Percentiles rank a stretch among this genome's conserved stretches.
phyloP scores from a whole-genome alignment of 305 asterid genomes.

The Vinca major region DNA sequence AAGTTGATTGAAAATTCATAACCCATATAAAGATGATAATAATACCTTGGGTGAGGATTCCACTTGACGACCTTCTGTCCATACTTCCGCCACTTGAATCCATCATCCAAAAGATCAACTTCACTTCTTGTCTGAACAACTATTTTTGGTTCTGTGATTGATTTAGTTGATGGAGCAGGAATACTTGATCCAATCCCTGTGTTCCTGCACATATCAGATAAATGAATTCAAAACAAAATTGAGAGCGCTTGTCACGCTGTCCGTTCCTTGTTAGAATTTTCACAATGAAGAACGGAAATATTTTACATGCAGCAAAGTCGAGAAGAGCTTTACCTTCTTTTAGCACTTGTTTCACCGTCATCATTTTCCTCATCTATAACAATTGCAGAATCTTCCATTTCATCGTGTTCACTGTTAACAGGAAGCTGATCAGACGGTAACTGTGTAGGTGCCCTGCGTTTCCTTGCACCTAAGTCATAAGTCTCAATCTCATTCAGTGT shows the following conservation, averaged over 20 bases:
- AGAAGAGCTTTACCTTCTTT: conserved; percentile 45
- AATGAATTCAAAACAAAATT: not conserved
- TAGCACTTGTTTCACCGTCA: conserved; percentile 54
- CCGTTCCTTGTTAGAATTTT: not conserved
- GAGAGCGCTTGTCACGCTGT: not conserved
- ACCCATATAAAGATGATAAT: conserved; percentile 2
- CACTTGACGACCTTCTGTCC: conserved; percentile 97
- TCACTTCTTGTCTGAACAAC: conserved; percentile 92
- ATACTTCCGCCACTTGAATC: conserved; percentile 86
- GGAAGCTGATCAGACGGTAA: conserved; percentile 24
- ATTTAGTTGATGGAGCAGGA: conserved; percentile 43
- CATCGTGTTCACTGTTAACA: conserved; percentile 23
- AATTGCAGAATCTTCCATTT: conserved; percentile 29
- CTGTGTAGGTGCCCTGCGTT: conserved; percentile 21
- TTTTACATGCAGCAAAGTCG: not conserved
- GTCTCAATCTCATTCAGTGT: conserved; percentile 21
- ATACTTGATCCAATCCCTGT: conserved; percentile 27
- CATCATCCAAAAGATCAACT: conserved; percentile 85
- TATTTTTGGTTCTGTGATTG: conserved; percentile 70
- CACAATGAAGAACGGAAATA: not conserved
- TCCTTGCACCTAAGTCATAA: conserved; percentile 21
- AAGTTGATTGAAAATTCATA: not conserved
- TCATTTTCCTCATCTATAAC: conserved; percentile 39
- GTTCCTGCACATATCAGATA: conserved; percentile 34
- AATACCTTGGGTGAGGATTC: conserved; percentile 79